A percentile compares a stretch with the other conserved stretches of the same genome.
phyloP scores from a whole-genome alignment of 768 basidiomycete genomes.

The Holtermanniella nyarrowii region DNA sequence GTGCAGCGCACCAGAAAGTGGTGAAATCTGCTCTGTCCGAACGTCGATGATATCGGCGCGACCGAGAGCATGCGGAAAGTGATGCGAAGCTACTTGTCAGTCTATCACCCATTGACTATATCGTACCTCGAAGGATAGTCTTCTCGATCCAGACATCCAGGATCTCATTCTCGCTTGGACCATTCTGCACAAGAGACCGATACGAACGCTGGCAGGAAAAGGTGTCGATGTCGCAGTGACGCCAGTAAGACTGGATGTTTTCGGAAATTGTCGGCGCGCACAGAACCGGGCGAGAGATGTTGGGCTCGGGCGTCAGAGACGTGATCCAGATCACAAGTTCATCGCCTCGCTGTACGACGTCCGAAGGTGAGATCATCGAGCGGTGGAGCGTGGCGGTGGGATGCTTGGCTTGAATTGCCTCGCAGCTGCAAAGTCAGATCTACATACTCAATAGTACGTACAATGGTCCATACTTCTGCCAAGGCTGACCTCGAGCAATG shows the following conservation, averaged over 20 bases:
- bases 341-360: constrained; percentile 65
- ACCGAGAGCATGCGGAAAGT: constrained; percentile 67
- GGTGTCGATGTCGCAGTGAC: constrained; percentile 71
- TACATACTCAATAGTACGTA: constrained; percentile 10
- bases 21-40: constrained; percentile 67
- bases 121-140: constrained; percentile 45
- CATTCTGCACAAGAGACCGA: constrained; percentile 55
- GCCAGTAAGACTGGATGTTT: constrained; percentile 73
- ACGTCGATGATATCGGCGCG: constrained; percentile 72
- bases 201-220: constrained; percentile 68
- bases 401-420: constrained; percentile 83
- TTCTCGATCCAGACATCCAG: constrained; percentile 65
- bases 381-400: constrained; percentile 72
- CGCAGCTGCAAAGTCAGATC: constrained; percentile 64
- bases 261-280: constrained; percentile 71
- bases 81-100: constrained; percentile 17
- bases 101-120: constrained; percentile 5
- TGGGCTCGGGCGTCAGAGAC: constrained; percentile 72
- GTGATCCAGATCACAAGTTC: constrained; percentile 85
- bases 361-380: constrained; percentile 61
- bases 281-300: constrained; percentile 66
- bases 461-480: constrained; percentile 61
- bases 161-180: constrained; percentile 34
- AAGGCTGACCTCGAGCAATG: constrained; percentile 85
- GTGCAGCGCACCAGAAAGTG: constrained; percentile 67